Conservation (phyloP, 257 asterid genomes). For the Scutellaria baicalensis region DNA sequence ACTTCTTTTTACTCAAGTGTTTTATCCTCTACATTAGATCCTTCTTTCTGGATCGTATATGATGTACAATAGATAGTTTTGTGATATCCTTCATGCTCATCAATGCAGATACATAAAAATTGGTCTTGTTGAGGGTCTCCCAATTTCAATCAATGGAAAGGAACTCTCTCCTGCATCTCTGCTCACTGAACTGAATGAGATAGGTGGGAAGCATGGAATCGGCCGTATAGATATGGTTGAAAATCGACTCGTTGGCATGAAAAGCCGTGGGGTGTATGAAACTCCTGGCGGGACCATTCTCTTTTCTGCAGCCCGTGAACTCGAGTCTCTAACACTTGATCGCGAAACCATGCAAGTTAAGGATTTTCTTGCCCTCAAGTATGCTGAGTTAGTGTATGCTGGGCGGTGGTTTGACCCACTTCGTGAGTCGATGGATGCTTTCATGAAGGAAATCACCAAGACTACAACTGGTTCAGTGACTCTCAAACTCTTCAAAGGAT, state of each 20-base stretch:
- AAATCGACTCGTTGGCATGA: constrained; percentile 89
- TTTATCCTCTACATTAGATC: background rate
- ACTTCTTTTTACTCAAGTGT: background rate
- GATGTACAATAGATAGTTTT: background rate
- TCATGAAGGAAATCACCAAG: constrained; percentile 85
- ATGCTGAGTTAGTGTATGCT: constrained; percentile 81
- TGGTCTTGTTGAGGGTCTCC: constrained; percentile 69
- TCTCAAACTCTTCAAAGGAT: constrained; percentile 80
- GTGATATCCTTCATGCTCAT: background rate
- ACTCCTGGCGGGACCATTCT: constrained; percentile 95
- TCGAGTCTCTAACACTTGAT: constrained; percentile 91
- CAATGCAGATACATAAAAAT: constrained; percentile 59
- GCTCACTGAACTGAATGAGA: constrained; percentile 65
- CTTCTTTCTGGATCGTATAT: background rate
- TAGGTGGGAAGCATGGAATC: constrained; percentile 84
- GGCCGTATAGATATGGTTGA: constrained; percentile 96
- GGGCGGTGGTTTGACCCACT: constrained; percentile 97
- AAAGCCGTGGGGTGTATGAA: constrained; percentile 95
- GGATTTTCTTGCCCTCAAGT: constrained; percentile 82
- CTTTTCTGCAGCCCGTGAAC: constrained; percentile 68
- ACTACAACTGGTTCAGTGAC: constrained; percentile 77
- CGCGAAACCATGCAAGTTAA: constrained; percentile 81
- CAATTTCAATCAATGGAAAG: constrained; percentile 72
- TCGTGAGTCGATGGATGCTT: constrained; percentile 82
- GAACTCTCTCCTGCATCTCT: constrained; percentile 78